Evolutionary conservation across 1,284 basidiomycete genomes (phyloP).

Genomic region (Xanthoconium separans): DNA sequence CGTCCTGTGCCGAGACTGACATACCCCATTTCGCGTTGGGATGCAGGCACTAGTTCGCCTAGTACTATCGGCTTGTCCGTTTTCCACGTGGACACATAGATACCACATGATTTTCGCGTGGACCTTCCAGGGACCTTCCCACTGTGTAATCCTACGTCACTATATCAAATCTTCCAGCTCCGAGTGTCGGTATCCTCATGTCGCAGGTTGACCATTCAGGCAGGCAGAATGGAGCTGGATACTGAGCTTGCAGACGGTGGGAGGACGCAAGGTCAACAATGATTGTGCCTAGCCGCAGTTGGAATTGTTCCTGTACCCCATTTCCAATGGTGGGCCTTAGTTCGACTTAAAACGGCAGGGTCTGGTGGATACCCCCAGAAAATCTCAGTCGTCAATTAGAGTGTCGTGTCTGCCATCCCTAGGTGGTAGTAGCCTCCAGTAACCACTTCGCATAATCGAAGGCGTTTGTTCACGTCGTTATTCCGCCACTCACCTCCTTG

Average conservation of each 20-base stretch:
- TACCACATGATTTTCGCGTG: conserved; percentile 13
- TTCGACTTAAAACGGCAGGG: conserved; percentile 19
- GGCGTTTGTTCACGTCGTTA: background rate
- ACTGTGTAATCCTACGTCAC: conserved; percentile 7
- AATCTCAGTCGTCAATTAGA: background rate
- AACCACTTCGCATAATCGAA: background rate
- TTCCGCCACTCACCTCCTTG: background rate
- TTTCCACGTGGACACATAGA: conserved; percentile 4
- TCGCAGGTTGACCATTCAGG: conserved; percentile 5
- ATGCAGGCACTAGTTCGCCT: background rate
- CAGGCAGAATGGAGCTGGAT: background rate
- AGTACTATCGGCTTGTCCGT: background rate
- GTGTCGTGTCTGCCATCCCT: background rate
- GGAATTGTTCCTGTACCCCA: conserved; percentile 2
- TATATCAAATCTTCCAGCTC: conserved; percentile 16
- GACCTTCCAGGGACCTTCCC: conserved; percentile 5
- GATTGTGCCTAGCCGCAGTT: conserved; percentile 17
- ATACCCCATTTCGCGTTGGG: background rate
- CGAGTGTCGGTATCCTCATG: conserved; percentile 6
- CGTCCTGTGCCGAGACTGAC: background rate
- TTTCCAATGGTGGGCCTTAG: conserved; percentile 12
- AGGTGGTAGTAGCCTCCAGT: background rate
- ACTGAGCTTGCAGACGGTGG: conserved; percentile 3
- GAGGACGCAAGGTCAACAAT: conserved; percentile 1
- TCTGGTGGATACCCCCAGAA: background rate